phyloP scores from a whole-genome alignment of 2,329 filamentous ascomycete species.

The Arthrobotrys sphaeroides region DNA sequence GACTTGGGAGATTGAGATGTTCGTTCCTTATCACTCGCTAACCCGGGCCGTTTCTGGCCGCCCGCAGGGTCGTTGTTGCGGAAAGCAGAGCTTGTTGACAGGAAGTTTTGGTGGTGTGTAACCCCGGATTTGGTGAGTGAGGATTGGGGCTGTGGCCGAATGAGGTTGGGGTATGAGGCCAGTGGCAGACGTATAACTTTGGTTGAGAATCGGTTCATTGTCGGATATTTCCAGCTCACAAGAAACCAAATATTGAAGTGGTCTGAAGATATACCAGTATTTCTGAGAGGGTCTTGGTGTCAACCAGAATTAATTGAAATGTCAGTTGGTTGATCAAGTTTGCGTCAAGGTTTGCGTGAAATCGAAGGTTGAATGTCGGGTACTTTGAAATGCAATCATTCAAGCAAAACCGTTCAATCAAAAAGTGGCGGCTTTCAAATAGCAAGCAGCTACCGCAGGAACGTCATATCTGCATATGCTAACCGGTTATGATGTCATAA shows the following conservation, averaged over 20 bases:
- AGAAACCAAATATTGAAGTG: no score
- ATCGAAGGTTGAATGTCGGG: no score
- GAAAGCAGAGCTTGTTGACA: slow-evolving; percentile 15
- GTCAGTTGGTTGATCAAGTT: no score
- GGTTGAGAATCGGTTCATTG: neutral
- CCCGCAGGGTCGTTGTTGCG: slow-evolving; percentile 7
- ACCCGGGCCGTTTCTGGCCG: slow-evolving; percentile 12
- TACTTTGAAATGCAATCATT: no score
- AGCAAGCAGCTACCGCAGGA: no score
- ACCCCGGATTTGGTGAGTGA: neutral
- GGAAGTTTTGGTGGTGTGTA: neutral
- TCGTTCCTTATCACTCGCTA: slow-evolving; percentile 24
- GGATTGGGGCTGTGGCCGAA: neutral
- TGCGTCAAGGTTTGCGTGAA: no score
- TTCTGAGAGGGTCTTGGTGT: no score
- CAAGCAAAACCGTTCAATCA: no score
- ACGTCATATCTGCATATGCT: neutral
- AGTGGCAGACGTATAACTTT: neutral
- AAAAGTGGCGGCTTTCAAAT: no score
- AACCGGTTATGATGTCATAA: neutral
- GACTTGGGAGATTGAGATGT: slow-evolving; percentile 32
- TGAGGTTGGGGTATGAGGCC: neutral
- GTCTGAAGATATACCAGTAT: neutral
- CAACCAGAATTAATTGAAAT: no score
- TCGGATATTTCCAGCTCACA: neutral